Conservation (phyloP, 139 green algal genomes). For the Chlamydomonas sphaeroides region DNA sequence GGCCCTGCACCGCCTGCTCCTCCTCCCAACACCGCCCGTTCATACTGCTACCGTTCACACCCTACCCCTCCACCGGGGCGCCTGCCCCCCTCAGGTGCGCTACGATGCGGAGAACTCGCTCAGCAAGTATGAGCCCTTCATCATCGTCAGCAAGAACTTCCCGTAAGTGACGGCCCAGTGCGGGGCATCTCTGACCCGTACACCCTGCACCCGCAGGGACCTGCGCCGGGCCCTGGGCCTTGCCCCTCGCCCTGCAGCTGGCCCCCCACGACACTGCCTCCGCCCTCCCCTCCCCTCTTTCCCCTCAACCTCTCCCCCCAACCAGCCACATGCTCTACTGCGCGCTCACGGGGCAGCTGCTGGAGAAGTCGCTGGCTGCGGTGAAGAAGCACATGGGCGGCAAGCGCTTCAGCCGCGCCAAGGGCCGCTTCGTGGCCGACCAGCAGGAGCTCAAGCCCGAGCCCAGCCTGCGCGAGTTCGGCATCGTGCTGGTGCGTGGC, state of each 20-base stretch:
- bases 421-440: slow-evolving; percentile 72
- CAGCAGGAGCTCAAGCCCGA: slow-evolving; percentile 61
- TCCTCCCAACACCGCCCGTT: too few species aligned
- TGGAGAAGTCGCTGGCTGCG: slow-evolving; percentile 69
- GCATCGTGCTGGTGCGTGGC: background rate
- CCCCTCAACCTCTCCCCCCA: slow-evolving; percentile 16
- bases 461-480: background rate
- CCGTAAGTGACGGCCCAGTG: too few species aligned
- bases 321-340: slow-evolving; percentile 82
- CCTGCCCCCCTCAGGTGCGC: too few species aligned
- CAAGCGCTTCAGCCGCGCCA: slow-evolving; percentile 64
- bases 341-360: slow-evolving; percentile 79
- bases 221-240: too few species aligned
- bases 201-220: too few species aligned
- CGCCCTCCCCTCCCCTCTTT: background rate
- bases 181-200: background rate
- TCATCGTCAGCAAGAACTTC: slow-evolving; percentile 78
- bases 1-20: too few species aligned
- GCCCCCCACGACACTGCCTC: too few species aligned
- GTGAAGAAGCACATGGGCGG: slow-evolving; percentile 80
- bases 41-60: too few species aligned
- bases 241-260: too few species aligned
- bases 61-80: too few species aligned
- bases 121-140: slow-evolving; percentile 82
- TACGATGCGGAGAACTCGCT: slow-evolving; percentile 60